Percentiles rank a stretch among this genome's conserved stretches.
phyloP scores from a whole-genome alignment of 164 flowering plant species.

The Piper betle region DNA sequence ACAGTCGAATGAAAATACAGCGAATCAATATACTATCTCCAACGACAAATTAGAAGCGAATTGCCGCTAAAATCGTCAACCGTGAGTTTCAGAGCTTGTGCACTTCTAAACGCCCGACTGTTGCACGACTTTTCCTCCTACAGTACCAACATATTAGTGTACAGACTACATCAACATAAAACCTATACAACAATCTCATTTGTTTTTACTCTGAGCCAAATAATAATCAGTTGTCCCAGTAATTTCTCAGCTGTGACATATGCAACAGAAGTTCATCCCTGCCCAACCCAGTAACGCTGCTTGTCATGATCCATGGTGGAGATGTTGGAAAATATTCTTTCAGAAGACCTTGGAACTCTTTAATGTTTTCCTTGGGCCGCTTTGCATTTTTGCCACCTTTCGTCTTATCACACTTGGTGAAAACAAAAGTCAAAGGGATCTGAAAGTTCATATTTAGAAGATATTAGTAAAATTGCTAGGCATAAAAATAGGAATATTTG shows the following conservation, averaged over 20 bases:
- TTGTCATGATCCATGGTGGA: constrained; percentile 98
- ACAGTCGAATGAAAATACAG: too few relatives aligned
- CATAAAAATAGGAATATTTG: neutral
- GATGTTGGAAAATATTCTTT: constrained; percentile 26
- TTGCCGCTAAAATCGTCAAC: neutral
- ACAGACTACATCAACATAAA: neutral
- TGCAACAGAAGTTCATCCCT: constrained; percentile 87
- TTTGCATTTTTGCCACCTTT: constrained; percentile 46
- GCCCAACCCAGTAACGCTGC: constrained; percentile 84
- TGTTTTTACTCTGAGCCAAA: neutral
- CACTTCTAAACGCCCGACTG: too few relatives aligned
- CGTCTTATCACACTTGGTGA: constrained; percentile 87
- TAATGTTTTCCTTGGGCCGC: constrained; percentile 51
- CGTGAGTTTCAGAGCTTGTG: neutral
- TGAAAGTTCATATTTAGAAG: constrained; percentile 14
- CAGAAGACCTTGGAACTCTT: constrained; percentile 29
- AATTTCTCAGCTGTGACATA: constrained; percentile 89
- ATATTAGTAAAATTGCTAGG: neutral
- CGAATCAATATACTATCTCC: too few relatives aligned
- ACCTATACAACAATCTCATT: constrained; percentile 1
- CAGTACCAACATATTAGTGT: neutral
- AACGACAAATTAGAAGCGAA: neutral
- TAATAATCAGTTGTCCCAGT: constrained; percentile 62
- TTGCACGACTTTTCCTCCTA: neutral
- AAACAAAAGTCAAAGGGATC: constrained; percentile 84